These are phyloP conservation scores for Coelastrella sp. DNA, from an alignment of 139 green algal species.

Conservation along the genomic window DNA sequence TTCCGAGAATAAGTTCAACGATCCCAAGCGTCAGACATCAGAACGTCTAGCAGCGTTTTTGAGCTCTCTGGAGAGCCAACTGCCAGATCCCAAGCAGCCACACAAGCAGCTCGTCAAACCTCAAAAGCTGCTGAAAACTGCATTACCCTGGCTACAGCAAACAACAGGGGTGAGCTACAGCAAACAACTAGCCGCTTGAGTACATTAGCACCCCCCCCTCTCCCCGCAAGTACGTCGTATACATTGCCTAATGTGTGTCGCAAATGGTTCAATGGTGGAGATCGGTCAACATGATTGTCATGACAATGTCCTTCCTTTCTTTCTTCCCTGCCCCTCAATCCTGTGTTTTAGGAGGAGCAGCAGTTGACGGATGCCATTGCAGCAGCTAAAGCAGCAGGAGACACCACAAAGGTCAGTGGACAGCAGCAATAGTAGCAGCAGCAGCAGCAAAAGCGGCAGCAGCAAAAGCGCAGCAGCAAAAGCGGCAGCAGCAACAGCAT, in stretches of 20 bases:
- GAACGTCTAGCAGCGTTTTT: constrained; percentile 31
- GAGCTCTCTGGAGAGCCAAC: background rate
- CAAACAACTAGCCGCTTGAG: too few species aligned
- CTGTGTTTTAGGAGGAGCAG: too few species aligned
- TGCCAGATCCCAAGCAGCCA: constrained; percentile 12
- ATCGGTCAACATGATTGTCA: too few species aligned
- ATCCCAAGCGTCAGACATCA: background rate
- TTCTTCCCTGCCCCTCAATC: too few species aligned
- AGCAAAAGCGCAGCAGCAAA: background rate
- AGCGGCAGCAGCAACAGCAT: background rate
- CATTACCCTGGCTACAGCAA: constrained; percentile 21
- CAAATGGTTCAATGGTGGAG: too few species aligned
- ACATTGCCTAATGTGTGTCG: too few species aligned
- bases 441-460: background rate
- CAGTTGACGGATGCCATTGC: too few species aligned
- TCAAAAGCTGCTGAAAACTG: constrained; percentile 34
- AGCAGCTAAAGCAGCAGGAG: background rate
- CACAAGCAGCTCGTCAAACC: background rate
- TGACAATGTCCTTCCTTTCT: too few species aligned
- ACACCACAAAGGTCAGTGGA: too few species aligned
- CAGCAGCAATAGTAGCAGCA: background rate
- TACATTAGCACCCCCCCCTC: too few species aligned
- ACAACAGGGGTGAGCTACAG: background rate
- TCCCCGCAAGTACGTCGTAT: too few species aligned
- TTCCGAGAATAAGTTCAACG: constrained; percentile 7